A percentile compares a stretch with the other conserved stretches of the same genome.
Conservation (phyloP, 306 rosid species). For the Ormosia semicastrata region DNA sequence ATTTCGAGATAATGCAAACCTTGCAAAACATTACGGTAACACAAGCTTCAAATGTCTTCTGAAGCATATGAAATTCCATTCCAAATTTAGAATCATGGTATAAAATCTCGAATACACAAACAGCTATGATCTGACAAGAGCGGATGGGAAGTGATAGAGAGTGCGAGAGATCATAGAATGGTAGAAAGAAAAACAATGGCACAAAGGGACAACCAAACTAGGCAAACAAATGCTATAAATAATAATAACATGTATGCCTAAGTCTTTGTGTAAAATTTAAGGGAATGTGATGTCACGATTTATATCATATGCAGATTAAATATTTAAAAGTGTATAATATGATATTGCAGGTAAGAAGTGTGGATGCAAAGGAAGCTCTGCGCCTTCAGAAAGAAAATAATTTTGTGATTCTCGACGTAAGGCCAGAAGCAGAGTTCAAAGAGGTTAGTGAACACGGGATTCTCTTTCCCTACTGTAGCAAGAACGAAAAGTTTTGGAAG, state of each 20-base stretch:
- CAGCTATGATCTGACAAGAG: not conserved
- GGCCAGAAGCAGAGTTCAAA: constrained; percentile 95
- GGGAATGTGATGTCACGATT: not conserved
- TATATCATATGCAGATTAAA: not conserved
- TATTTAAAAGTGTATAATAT: not conserved
- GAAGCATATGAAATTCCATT: not conserved
- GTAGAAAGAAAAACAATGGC: not conserved
- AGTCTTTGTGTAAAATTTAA: not conserved
- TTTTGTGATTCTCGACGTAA: constrained; percentile 89
- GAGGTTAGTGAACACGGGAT: constrained; percentile 53
- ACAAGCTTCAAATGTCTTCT: constrained; percentile 8
- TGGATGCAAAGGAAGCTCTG: constrained; percentile 87
- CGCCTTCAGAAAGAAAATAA: constrained; percentile 95
- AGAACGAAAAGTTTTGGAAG: not conserved
- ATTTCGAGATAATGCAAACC: not conserved
- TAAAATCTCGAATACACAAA: not conserved
- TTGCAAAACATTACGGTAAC: not conserved
- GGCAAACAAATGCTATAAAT: too few relatives aligned
- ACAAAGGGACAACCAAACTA: not conserved
- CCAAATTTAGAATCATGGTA: not conserved
- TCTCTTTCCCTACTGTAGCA: too few relatives aligned
- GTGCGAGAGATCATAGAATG: not conserved
- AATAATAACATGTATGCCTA: not conserved
- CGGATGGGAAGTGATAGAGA: not conserved
- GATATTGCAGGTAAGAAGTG: constrained; percentile 78